These are phyloP conservation scores for Tilletiopsis washingtonensis DNA, from an alignment of 1,284 basidiomycete genomes.

Conservation along the genomic window DNA sequence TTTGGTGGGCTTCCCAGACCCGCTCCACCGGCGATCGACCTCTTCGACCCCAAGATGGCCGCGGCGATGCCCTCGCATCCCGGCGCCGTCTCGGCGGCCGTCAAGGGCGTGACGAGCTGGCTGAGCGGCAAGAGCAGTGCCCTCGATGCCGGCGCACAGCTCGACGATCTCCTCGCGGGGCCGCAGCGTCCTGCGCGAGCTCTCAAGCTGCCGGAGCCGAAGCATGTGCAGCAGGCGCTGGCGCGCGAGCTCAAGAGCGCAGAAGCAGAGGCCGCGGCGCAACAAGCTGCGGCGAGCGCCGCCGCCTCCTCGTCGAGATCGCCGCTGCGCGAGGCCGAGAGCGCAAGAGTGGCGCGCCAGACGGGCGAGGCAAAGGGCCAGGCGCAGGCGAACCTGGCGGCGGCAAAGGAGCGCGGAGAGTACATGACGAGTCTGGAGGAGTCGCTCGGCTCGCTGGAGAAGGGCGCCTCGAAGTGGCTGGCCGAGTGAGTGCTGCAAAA, in stretches of 20 bases:
- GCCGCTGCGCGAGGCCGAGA: not conserved
- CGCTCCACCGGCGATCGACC: constrained; percentile 23
- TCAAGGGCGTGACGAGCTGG: constrained; percentile 9
- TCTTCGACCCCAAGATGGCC: constrained; percentile 11
- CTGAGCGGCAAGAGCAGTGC: constrained; percentile 5
- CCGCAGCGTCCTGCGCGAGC: not conserved
- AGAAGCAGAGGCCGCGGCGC: constrained; percentile 1
- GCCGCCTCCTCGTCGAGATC: not conserved
- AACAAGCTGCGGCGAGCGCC: not conserved
- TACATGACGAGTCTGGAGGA: constrained; percentile 5
- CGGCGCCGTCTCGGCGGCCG: constrained; percentile 24
- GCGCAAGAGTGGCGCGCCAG: not conserved
- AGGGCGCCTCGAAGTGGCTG: constrained; percentile 4
- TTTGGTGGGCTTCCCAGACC: constrained; percentile 29
- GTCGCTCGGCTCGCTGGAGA: constrained; percentile 4
- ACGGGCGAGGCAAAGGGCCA: not conserved
- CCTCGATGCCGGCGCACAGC: constrained; percentile 2
- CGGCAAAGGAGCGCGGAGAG: constrained; percentile 7
- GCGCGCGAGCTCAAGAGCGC: not conserved
- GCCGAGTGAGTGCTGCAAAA: no score
- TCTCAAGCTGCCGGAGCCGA: constrained; percentile 5
- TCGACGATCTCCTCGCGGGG: constrained; percentile 9
- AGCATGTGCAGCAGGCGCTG: not conserved
- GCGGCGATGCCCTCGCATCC: constrained; percentile 28
- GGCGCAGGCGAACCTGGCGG: constrained; percentile 1